These are phyloP conservation scores for Yarrowia yakushimensis DNA, from an alignment of 805 yeast genomes.

Conservation along the genomic window DNA sequence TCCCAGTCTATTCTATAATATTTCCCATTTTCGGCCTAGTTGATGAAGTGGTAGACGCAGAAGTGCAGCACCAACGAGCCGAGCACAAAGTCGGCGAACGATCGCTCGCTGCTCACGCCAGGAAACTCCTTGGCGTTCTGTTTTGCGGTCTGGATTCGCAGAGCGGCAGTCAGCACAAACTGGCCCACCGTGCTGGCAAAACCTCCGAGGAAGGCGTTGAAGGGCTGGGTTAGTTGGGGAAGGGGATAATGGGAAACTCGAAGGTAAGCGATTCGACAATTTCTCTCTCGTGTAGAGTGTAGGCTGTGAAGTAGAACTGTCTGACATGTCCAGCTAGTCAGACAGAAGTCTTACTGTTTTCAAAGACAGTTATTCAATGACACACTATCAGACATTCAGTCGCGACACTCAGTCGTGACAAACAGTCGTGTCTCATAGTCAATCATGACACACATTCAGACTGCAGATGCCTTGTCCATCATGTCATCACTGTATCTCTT, in stretches of 20 bases:
- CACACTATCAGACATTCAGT: no score
- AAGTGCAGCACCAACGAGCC: slow-evolving; percentile 89
- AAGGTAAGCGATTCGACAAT: no score
- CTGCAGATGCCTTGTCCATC: no score
- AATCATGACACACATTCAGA: no score
- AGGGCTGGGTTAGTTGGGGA: slow-evolving; percentile 50
- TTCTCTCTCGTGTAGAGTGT: no score
- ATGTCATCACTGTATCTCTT: no score
- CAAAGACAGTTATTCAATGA: no score
- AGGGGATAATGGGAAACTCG: not conserved
- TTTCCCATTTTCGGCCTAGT: slow-evolving; percentile 42
- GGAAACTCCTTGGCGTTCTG: slow-evolving; percentile 42
- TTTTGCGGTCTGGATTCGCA: slow-evolving; percentile 67
- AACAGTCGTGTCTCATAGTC: no score
- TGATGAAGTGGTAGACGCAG: slow-evolving; percentile 84
- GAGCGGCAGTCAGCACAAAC: slow-evolving; percentile 70
- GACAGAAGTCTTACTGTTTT: no score
- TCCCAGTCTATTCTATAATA: not conserved
- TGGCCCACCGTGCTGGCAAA: slow-evolving; percentile 92
- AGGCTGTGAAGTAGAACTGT: no score
- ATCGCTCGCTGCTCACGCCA: slow-evolving; percentile 51
- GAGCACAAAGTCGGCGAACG: slow-evolving; percentile 83
- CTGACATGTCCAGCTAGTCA: no score
- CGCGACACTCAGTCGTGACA: no score
- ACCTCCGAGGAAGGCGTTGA: slow-evolving; percentile 94